Base-by-base conservation (phyloP, 2,329 filamentous ascomycete genomes). In the Fusarium scirpi region DNA sequence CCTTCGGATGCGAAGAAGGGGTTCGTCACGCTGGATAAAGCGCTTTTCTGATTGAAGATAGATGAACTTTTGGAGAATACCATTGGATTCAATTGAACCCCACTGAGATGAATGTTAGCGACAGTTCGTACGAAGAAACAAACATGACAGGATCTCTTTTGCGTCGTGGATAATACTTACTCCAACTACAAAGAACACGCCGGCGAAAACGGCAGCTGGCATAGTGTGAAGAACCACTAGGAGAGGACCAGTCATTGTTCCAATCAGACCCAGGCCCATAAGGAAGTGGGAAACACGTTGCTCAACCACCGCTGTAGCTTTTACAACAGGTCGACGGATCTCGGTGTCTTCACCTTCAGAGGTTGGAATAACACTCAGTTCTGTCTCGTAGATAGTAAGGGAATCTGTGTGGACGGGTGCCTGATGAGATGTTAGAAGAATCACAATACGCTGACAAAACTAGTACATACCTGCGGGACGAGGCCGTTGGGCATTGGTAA, bases 61-160 rank as follows among this genome's bases (percentile, higher is more conserved):
- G 22, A 58, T 44, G 9, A 44, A 30, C n/a, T 58, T 58, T 24
- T n/a, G 47, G 8, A 58, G 47, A 5, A 58, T 44, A 15, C 56
- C 47, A 15, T 53, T 58, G 7, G 47, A 53, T 22, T 58, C 56
- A 11, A 58, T 53, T 7, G 56, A 58, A 6, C 56, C 56, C 56
- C 56, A 58, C 56, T 58, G 9, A 5, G 15, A n/a, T 3, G 10
- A 29, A 29, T 29, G 27, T 29, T 11, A 29, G 27, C 10, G 2
- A 29, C 4, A 29, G 27, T 12, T 29, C 27, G 10, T 29, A 2
- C 10, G 4, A 29, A 29, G 10, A 11, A 29, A 29, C 10, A 29
- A 29, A 5, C 10, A 29, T 3, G 27, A 11, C 10, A 29, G 10
- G 10, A 11, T 12, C 11, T 12, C 27, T 29, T 29, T 5, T 10